Evolutionary conservation across 1,139 yeast genomes (phyloP), one percentile per base, ranked within the genome.

Genomic region (Pichia sp.): DNA sequence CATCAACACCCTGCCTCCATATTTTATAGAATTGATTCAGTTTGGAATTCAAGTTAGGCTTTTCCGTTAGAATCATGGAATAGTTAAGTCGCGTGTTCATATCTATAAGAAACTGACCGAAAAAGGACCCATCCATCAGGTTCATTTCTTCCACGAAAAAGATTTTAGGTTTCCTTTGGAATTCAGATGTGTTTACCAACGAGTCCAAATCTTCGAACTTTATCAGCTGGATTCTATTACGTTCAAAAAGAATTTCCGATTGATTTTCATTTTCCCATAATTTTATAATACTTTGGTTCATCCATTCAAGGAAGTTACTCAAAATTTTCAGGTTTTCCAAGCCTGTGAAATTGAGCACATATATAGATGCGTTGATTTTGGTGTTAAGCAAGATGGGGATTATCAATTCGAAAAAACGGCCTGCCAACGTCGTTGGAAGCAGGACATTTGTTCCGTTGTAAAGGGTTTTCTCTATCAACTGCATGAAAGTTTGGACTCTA

Each of bases 301-400:
- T 87, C 98, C 98, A 95, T 72, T 95, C 99, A 30, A 92, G 72
- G 84, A 93, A 87, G 56, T 90, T 86, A 20, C 91, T 83, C 0
- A 97, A 97, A 67, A 87, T 90, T 43, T 87, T 80, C 60, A 93
- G 72, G 2, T 88, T 80, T 65, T 93, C 84, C 1, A 90, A 81
- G 20, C 95, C 96, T 1, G 92, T 85, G 64, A 85, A 85, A 4
- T 96, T 84, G 33, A 88, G 72, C 60, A 90, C 78, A 49, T 88
- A 74, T 12, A 95, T 84, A 8, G 29, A 24, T 3, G 49, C 46
- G 29, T 47, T 38, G 2, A 46, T 6, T 14, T 47, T 44, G 17
- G 12, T 29, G n/a, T 54, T 41, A 0, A 38, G 24, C 24, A 56
- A 20, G 1, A 56, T 43, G 0, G 97, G 97, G 16, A 84, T 71